Base-by-base conservation (phyloP, 2,329 filamentous ascomycete species). In the Xylariaceae sp. region DNA sequence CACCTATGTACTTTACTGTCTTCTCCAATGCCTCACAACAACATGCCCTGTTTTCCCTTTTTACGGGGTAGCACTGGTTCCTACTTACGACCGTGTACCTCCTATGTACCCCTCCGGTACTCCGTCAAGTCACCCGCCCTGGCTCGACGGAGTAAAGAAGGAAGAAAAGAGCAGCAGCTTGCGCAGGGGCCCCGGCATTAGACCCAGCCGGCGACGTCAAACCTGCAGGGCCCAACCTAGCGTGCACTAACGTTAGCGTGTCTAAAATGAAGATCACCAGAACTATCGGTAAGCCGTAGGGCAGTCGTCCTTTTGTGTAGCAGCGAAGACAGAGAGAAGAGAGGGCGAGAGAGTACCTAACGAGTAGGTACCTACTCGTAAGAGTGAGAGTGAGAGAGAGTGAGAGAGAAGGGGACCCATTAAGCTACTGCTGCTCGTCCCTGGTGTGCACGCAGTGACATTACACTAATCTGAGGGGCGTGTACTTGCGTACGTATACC, bases 201-300 rank as follows among this genome's bases (percentile, higher is more conserved):
- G 58, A 49, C 52, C 63, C 58, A 35, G 49, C 23, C 23, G 23
- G 23, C 49, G 61, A 57, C 48, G 54, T 53, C 54, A 56, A 62
- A 62, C 60, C 62, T 64, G 61, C 64, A 64, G 59, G 62, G 59
- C 63, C 61, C 15, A 34, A 44, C 13, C 42, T 45, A 45, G 42
- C 42, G 42, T 45, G 17, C 42, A 4, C 42, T 45, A 45, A 42
- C 10, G 17, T 39, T 52, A 62, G 63, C 58, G 55, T 61, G 51
- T 62, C 62, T 59, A 45, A 64, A 67, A 70, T 70, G 67, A 69
- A 57, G 68, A 70, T 70, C 68, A 69, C 65, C 64, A 62, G 62
- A 56, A 69, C 67, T 69, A 69, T 68, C 67, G 68, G 67, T 58
- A 63, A 60, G 64, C 61, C 65, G 68, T 67, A 67, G 62, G 58